Evolutionary conservation across 192 early-diverging fungal genomes (phyloP).

Genomic region (Spizellomyces punctatus): DNA sequence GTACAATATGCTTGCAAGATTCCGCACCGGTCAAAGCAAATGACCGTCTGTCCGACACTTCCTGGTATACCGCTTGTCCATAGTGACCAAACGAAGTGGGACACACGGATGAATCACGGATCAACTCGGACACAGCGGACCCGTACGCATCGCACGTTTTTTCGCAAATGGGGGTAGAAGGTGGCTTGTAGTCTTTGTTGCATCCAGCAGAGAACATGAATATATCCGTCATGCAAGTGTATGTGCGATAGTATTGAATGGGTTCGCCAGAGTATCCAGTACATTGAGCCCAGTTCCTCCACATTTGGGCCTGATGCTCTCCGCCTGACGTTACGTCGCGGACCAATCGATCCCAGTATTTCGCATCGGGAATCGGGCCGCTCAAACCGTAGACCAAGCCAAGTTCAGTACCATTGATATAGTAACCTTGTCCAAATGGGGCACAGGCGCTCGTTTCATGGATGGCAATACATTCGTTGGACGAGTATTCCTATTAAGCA

Average conservation of each 20-base stretch:
- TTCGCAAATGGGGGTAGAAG: constrained; percentile 24
- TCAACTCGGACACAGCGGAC: constrained; percentile 30
- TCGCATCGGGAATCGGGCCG: constrained; percentile 27
- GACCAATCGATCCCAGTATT: constrained; percentile 43
- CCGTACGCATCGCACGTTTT: constrained; percentile 42
- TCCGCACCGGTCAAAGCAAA: constrained; percentile 22
- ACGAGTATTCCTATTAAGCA: too few relatives aligned
- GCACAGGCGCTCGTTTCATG: constrained; percentile 39
- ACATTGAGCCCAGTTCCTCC: constrained; percentile 46
- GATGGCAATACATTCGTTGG: constrained; percentile 43
- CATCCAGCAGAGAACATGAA: constrained; percentile 42
- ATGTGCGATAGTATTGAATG: constrained; percentile 52
- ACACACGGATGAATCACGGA: constrained; percentile 33
- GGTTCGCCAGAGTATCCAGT: constrained; percentile 44
- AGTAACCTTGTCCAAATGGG: constrained; percentile 45
- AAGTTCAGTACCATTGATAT: constrained; percentile 50
- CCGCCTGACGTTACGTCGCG: constrained; percentile 39
- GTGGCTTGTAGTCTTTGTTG: constrained; percentile 32
- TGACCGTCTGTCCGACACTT: constrained; percentile 20
- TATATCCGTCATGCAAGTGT: constrained; percentile 52
- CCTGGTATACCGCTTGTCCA: constrained; percentile 5
- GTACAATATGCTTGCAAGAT: constrained; percentile 17
- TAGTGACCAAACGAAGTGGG: constrained; percentile 19
- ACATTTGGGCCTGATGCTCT: constrained; percentile 29
- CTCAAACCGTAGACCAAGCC: constrained; percentile 42